These are phyloP conservation scores for Selenicereus undatus DNA, from an alignment of 148 eudicot species.

Conservation along the genomic window DNA sequence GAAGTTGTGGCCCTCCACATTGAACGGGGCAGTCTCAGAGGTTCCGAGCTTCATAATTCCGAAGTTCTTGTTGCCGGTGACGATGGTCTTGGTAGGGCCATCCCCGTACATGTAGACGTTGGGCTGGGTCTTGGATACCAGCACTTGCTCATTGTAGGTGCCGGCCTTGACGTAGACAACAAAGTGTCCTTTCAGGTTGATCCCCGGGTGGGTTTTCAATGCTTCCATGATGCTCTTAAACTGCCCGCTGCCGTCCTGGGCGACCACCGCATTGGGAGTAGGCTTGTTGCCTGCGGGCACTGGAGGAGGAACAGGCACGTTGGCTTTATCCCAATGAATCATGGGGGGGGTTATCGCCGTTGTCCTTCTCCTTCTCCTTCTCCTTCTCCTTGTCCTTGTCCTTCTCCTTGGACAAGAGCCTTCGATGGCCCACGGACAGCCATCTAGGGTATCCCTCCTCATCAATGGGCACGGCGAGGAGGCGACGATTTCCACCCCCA, in stretches of 20 bases:
- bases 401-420: slow-evolving; percentile 24
- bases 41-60: slow-evolving; percentile 8
- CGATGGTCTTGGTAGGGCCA: slow-evolving; percentile 42
- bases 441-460: slow-evolving; percentile 43
- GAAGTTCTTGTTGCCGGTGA: slow-evolving; percentile 40
- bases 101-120: slow-evolving; percentile 57
- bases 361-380: not conserved
- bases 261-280: slow-evolving; percentile 44
- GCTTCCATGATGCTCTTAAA: slow-evolving; percentile 44
- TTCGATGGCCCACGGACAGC: slow-evolving; percentile 38
- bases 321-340: slow-evolving; percentile 1
- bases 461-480: slow-evolving; percentile 31
- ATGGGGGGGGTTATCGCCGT: no score
- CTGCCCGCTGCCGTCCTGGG: slow-evolving; percentile 56
- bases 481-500: slow-evolving; percentile 18
- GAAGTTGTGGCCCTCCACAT: slow-evolving; percentile 36
- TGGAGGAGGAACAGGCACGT: not conserved
- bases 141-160: slow-evolving; percentile 40
- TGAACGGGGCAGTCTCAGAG: slow-evolving; percentile 36
- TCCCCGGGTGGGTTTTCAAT: slow-evolving; percentile 36
- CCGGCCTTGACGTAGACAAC: slow-evolving; percentile 57
- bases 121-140: slow-evolving; percentile 24
- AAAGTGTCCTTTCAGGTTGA: slow-evolving; percentile 27
- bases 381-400: not conserved
- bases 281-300: not conserved